Conservation (phyloP, 352 stramenopile genomes). For the Globisporangium paddicum region DNA sequence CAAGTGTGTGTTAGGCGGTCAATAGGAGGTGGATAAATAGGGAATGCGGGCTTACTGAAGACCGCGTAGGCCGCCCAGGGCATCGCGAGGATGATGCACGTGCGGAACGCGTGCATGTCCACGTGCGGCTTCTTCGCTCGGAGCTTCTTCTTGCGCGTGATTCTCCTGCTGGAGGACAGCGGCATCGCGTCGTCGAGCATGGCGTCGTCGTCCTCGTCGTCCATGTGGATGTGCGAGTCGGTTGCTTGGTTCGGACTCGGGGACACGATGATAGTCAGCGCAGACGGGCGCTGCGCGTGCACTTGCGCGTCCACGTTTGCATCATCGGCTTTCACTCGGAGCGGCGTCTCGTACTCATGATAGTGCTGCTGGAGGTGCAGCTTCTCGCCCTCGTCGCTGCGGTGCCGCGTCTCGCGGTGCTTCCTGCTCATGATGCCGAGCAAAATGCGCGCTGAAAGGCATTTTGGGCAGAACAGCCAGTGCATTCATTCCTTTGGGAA, state of each 20-base stretch:
- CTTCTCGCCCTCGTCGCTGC: neutral
- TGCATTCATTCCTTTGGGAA: neutral
- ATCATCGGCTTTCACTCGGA: neutral
- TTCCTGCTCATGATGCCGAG: conserved; percentile 2
- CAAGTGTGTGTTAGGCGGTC: no score
- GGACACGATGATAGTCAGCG: conserved; percentile 7
- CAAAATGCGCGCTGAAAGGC: neutral
- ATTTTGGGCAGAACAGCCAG: neutral
- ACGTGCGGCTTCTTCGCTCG: neutral
- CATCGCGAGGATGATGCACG: conserved; percentile 68
- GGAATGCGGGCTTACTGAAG: conserved; percentile 32
- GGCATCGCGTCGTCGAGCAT: neutral
- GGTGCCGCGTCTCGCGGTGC: neutral
- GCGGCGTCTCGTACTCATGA: neutral
- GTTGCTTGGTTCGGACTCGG: conserved; percentile 3
- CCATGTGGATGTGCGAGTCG: neutral
- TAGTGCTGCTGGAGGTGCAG: neutral
- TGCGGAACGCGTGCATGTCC: conserved; percentile 31
- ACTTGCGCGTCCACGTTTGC: neutral
- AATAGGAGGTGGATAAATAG: neutral
- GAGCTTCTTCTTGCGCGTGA: neutral
- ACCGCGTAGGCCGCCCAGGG: conserved; percentile 70
- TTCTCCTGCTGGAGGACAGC: neutral
- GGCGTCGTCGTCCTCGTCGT: neutral
- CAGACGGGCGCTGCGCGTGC: neutral